Base-by-base conservation (phyloP, 805 yeast genomes). In the Pichia exigua region DNA sequence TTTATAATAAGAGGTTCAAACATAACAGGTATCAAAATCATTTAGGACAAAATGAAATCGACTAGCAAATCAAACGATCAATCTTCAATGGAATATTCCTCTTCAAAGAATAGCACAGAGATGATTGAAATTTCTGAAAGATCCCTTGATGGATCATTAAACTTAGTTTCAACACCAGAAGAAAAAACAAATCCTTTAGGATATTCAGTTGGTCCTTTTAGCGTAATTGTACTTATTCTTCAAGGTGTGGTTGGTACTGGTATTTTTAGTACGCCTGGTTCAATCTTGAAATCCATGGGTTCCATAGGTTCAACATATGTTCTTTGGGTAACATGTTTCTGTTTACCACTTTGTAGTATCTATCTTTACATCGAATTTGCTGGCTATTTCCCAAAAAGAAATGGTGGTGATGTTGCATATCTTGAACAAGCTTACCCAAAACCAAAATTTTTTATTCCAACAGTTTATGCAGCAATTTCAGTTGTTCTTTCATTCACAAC, bases 331-430 rank as follows among this genome's bases (percentile, higher is more conserved):
- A 58, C 62, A 22, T 74, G 78, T 13, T 73, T 67, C 53, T 45
- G 73, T 32, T 68, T 74, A 48, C 68, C 75, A 7, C 49, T 72
- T 18, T 62, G 70, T 32, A 69, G 70, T 45, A 60, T 71, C 26
- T 24, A 5, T 42, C 66, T 73, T 32, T 72, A 72, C 55, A 65
- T 73, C 41, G 77, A 74, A 54, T 74, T 62, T 55, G 71, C 69
- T 30, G 66, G 73, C 5, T 74, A 74, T 54, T 73, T 64, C 53
- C 72, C 73, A 18, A 69, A 69, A 54, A 78, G 85, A 69, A 86
- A 87, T 61, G 95, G 95, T 58, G 96, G 94, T 58, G 95, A 87
- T 63, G 86, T 85, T 68, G 85, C 85, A 61, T 87, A 87, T 64
- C 69, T 87, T 59, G 94, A 87, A 64, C 83, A 76, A 59, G 78